phyloP scores from a whole-genome alignment of 306 rosid genomes.

The Styphnolobium japonicum region DNA sequence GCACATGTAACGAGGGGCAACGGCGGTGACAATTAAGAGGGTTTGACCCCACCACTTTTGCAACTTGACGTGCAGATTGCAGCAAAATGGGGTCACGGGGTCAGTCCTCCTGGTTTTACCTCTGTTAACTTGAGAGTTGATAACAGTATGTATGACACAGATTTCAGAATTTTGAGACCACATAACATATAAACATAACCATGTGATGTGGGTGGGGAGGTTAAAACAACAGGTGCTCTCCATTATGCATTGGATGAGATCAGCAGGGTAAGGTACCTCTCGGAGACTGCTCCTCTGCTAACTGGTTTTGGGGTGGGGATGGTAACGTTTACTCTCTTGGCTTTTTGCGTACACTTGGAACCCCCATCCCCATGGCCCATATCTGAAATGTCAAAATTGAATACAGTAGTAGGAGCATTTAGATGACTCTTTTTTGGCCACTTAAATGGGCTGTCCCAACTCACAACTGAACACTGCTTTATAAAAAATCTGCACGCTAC shows the following conservation, averaged over 20 bases:
- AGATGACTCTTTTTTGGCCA: background rate
- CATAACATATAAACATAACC: background rate
- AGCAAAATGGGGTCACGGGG: constrained; percentile 35
- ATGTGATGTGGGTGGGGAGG: constrained; percentile 24
- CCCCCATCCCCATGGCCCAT: constrained; percentile 17
- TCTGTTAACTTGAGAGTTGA: background rate
- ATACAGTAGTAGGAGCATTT: background rate
- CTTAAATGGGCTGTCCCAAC: background rate
- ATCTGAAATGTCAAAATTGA: background rate
- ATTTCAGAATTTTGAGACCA: constrained; percentile 1
- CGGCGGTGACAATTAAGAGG: constrained; percentile 26
- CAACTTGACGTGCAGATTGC: constrained; percentile 25
- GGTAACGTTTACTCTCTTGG: background rate
- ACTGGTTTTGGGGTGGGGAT: background rate
- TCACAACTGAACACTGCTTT: background rate
- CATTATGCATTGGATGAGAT: constrained; percentile 17
- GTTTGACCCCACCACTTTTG: constrained; percentile 44
- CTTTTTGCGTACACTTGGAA: background rate
- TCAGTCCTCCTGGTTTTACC: background rate
- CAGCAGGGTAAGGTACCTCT: constrained; percentile 1
- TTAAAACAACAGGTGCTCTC: constrained; percentile 16
- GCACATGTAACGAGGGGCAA: constrained; percentile 54
- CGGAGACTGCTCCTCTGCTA: constrained; percentile 16
- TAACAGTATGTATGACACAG: background rate
- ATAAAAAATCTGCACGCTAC: background rate